phyloP scores from a whole-genome alignment of 306 rosid species.

The Rubus parviflorus region DNA sequence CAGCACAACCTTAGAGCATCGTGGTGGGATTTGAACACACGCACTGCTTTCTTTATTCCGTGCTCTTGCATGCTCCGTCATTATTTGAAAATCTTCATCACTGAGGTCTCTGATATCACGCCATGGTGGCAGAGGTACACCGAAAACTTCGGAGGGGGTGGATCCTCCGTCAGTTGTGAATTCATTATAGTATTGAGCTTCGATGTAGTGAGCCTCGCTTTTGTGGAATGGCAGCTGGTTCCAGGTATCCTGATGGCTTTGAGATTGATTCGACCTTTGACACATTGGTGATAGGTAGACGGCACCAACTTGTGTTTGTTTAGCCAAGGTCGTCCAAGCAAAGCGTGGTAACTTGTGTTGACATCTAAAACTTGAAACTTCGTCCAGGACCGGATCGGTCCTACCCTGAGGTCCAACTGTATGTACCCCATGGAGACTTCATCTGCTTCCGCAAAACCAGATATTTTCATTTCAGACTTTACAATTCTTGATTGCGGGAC shows the following conservation, averaged over 20 bases:
- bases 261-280: background rate
- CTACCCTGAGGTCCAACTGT: background rate
- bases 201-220: background rate
- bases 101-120: background rate
- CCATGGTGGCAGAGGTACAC: background rate
- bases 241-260: background rate
- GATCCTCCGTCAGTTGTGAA: background rate
- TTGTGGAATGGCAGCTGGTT: background rate
- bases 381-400: background rate
- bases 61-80: background rate
- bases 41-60: background rate
- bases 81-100: background rate
- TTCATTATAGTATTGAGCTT: background rate
- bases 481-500: background rate
- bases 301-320: background rate
- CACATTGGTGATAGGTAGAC: background rate
- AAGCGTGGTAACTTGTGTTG: background rate
- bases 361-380: background rate
- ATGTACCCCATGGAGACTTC: background rate
- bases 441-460: background rate
- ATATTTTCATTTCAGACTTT: background rate
- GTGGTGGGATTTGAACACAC: fast-evolving
- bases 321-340: background rate
- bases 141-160: background rate
- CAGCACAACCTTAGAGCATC: background rate